Conservation (phyloP, 345 rosid genomes). For the Sapria himalayana region DNA sequence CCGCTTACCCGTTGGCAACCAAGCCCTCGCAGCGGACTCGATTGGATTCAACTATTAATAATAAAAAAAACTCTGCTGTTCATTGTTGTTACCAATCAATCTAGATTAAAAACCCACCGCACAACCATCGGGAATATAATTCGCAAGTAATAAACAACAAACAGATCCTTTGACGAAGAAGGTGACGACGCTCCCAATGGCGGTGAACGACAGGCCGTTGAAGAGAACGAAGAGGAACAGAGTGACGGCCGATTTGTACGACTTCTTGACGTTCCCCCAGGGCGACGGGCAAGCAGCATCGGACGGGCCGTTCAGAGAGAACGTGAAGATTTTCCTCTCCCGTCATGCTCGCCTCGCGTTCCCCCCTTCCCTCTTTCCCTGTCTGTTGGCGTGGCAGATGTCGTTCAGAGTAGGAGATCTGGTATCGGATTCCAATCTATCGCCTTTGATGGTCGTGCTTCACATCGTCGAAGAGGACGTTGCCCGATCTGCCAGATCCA, state of each 20-base stretch:
- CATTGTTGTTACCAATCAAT: no score
- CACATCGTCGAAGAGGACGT: constrained; percentile 60
- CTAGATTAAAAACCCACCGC: no score
- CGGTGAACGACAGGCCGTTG: constrained; percentile 18
- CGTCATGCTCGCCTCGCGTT: constrained; percentile 25
- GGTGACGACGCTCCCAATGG: no score
- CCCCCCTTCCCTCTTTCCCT: constrained; percentile 31
- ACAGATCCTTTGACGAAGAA: no score
- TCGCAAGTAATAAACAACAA: no score
- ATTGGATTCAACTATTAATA: no score
- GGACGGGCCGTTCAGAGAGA: constrained; percentile 24
- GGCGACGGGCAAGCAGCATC: constrained; percentile 1
- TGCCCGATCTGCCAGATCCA: constrained; percentile 42
- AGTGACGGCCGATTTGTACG: constrained; percentile 30
- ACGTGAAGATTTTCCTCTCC: constrained; percentile 21
- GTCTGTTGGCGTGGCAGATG: constrained; percentile 40
- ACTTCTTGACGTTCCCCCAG: constrained; percentile 23
- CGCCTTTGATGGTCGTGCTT: constrained; percentile 18
- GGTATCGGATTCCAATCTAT: constrained; percentile 15
- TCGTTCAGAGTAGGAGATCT: constrained; percentile 29
- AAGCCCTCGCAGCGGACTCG: no score
- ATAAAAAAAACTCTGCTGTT: no score
- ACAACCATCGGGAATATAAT: no score
- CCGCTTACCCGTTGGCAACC: no score
- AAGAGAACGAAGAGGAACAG: constrained; percentile 30